Percentiles rank a stretch among this genome's conserved stretches.
Conservation (phyloP, 148 eudicot genomes). For the Heliosperma pusillum region DNA sequence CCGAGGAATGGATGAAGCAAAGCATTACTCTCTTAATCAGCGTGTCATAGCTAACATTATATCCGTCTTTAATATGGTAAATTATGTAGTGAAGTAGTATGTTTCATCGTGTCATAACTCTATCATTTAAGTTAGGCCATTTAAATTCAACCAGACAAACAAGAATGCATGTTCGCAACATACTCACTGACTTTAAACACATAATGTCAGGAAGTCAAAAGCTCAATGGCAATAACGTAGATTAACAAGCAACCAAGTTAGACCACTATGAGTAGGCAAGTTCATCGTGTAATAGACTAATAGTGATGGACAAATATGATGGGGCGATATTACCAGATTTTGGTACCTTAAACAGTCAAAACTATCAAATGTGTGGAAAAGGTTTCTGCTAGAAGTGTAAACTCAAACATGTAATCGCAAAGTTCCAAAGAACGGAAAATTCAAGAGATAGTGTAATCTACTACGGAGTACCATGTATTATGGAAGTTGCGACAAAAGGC, state of each 20-base stretch:
- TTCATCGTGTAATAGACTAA: background rate
- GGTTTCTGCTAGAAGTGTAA: background rate
- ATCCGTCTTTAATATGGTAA: too few species aligned
- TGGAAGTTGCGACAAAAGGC: background rate
- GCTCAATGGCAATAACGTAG: background rate
- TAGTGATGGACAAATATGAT: background rate
- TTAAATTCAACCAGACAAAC: constrained; percentile 4
- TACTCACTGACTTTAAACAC: background rate
- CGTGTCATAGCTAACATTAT: background rate
- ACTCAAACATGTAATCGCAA: background rate
- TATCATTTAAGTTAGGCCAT: background rate
- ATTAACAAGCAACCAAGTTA: background rate
- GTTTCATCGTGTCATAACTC: background rate
- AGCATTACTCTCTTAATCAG: background rate
- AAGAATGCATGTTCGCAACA: background rate
- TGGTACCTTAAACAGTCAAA: background rate
- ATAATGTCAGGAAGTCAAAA: background rate
- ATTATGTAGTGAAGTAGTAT: background rate
- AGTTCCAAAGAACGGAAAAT: background rate
- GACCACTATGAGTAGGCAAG: background rate
- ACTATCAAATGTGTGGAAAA: background rate
- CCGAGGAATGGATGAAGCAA: background rate
- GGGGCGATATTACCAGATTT: background rate
- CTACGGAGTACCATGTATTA: too few species aligned
- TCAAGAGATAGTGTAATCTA: too few species aligned